phyloP scores from a whole-genome alignment of 257 asterid species.

The Anisodus acutangulus region DNA sequence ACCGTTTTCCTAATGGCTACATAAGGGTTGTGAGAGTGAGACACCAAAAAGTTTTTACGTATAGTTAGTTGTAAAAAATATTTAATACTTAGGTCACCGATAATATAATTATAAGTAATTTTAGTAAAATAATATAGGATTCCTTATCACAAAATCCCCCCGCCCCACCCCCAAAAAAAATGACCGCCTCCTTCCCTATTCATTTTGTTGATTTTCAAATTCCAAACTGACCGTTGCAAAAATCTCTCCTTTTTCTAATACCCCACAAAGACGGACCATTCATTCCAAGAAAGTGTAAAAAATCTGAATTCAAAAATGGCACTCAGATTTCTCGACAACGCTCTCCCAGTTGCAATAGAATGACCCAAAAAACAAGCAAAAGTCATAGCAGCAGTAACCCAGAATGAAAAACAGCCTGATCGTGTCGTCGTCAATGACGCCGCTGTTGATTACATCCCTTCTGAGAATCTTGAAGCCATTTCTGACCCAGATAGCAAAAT shows the following conservation, averaged over 20 bases:
- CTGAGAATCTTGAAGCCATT: slow-evolving; percentile 65
- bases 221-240: slow-evolving; percentile 72
- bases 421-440: slow-evolving; percentile 65
- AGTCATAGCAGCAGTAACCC: slow-evolving; percentile 33
- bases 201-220: slow-evolving; percentile 50
- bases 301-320: slow-evolving; percentile 66
- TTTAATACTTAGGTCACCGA: background rate
- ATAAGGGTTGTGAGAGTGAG: no score
- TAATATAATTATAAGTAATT: no score
- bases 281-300: slow-evolving; percentile 23
- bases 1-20: no score
- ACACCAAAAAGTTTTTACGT: no score
- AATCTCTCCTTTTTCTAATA: slow-evolving; percentile 36
- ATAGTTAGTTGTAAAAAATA: no score
- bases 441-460: slow-evolving; percentile 67
- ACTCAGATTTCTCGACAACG: slow-evolving; percentile 77
- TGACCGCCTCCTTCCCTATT: slow-evolving; percentile 46
- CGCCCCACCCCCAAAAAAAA: background rate
- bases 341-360: slow-evolving; percentile 61
- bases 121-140: background rate
- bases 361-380: slow-evolving; percentile 84
- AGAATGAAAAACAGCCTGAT: slow-evolving; percentile 51
- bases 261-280: slow-evolving; percentile 11
- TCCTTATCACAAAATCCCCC: background rate
- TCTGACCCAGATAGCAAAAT: slow-evolving; percentile 65